Evolutionary conservation across 2,329 filamentous ascomycete genomes (phyloP).

Genomic region (Fusarium napiforme): DNA sequence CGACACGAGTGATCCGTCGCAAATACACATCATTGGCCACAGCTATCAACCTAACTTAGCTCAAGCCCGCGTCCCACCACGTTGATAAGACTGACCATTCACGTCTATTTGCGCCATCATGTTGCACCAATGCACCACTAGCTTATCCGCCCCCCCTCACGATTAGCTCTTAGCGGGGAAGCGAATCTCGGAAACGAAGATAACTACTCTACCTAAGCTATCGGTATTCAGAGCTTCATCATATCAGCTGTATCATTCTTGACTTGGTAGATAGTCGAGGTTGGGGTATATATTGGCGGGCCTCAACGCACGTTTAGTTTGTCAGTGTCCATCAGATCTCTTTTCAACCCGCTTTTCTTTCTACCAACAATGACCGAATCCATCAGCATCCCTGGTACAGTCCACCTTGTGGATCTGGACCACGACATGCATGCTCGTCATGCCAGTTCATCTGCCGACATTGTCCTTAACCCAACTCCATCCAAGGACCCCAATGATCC

Average conservation of each 20-base stretch:
- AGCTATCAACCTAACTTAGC: background rate
- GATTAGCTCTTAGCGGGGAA: background rate
- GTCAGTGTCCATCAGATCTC: too few relatives aligned
- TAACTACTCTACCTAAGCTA: background rate
- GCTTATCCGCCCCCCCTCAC: background rate
- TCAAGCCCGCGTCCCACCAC: background rate
- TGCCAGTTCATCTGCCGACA: constrained; percentile 47
- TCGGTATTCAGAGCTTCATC: background rate
- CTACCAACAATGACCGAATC: background rate
- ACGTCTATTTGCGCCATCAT: background rate
- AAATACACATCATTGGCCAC: background rate
- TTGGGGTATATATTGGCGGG: background rate
- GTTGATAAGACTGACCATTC: background rate
- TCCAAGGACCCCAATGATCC: constrained; percentile 63
- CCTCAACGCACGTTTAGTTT: background rate
- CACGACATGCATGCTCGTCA: constrained; percentile 48
- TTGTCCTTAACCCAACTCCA: constrained; percentile 62
- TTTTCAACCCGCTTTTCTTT: background rate
- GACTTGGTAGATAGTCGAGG: background rate
- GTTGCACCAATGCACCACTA: background rate
- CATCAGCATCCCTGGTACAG: constrained; percentile 50
- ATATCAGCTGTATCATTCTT: background rate
- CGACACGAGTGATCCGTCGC: background rate
- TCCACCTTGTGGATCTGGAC: constrained; percentile 54
- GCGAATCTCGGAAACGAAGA: background rate